These are phyloP conservation scores for Xylona heveae DNA, from an alignment of 495 filamentous ascomycete species.

Conservation along the genomic window DNA sequence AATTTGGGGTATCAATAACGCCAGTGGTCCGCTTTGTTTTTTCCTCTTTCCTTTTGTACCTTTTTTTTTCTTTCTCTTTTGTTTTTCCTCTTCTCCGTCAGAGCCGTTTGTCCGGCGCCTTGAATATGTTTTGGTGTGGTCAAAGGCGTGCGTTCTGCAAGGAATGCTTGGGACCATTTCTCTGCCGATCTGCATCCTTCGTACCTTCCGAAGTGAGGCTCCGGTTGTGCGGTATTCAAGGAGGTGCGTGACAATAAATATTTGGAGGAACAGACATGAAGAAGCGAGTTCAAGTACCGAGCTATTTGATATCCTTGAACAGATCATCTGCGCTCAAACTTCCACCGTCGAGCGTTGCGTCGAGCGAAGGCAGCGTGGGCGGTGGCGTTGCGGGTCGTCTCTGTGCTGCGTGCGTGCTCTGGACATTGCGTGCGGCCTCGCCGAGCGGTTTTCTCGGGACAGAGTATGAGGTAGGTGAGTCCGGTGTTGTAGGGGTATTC, in stretches of 20 bases:
- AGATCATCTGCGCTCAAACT: not conserved
- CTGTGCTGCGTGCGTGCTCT: not conserved
- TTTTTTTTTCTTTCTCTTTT: too few relatives aligned
- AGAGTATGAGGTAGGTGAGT: too few relatives aligned
- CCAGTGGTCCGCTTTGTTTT: too few relatives aligned
- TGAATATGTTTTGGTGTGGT: too few relatives aligned
- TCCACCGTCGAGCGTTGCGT: not conserved
- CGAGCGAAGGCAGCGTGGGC: not conserved
- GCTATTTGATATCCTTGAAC: constrained; percentile 1
- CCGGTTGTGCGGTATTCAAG: not conserved
- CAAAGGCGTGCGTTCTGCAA: too few relatives aligned
- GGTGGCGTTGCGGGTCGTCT: not conserved
- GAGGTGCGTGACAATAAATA: not conserved
- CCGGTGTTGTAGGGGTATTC: too few relatives aligned
- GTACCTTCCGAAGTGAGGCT: not conserved
- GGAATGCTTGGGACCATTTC: too few relatives aligned
- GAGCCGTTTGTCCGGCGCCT: too few relatives aligned
- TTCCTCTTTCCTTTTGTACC: too few relatives aligned
- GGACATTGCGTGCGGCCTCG: too few relatives aligned
- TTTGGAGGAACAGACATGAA: not conserved
- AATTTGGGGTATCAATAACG: too few relatives aligned
- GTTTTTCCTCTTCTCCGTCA: too few relatives aligned
- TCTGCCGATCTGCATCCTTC: not conserved
- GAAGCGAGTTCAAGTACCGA: not conserved
- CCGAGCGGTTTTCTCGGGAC: not conserved